Base-by-base conservation (phyloP, 495 filamentous ascomycete genomes). In the Pyrenula massariospora region DNA sequence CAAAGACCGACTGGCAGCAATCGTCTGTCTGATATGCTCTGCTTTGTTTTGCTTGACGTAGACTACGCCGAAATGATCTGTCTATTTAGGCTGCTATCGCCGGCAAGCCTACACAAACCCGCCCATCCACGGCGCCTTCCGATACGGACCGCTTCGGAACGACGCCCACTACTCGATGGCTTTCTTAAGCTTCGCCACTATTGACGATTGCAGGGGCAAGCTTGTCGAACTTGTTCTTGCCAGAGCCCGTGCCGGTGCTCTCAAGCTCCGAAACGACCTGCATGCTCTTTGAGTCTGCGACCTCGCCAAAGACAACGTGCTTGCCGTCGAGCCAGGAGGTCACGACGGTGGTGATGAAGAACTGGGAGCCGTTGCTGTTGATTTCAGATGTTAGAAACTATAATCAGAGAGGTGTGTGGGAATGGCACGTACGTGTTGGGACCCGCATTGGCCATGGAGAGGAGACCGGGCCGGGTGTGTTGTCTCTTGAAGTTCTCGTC, bases 271-370 rank as follows among this genome's bases (percentile, higher is more conserved):
- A 78, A 67, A 93, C 86, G 56, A 91, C 64, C 0, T 68, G 58
- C 73, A 82, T 68, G 60, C 84, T 88, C 0, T 73, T 65, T 52
- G 50, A 21, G 57, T 89, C 84, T 54, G 79, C 78, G 49, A 99
- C 92, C 72, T 97, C 86, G 59, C 93, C 93, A 71, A 97, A 99
- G 57, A 99, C 93, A 56, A 99, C 93, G 75, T 99, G 93, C 78
- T 97, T 97, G 62, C 85, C 84, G 68, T 97, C 89, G 55, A 99
- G 83, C 77, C 96, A 94, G 24, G 86, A 84, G 48, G 93, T 99
- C 23, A 81, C 75, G 59, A 94, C 87, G 25, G 94, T 97, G 57
- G 93, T 99, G 68, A 99, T 75, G 81, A 97, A 99, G 84, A 99
- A 99, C 70, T 97, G 94, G 58, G 85, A 91, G 63, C 94, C 93